Conservation (phyloP, 2,329 filamentous ascomycete species). For the Penicillium sp. region DNA sequence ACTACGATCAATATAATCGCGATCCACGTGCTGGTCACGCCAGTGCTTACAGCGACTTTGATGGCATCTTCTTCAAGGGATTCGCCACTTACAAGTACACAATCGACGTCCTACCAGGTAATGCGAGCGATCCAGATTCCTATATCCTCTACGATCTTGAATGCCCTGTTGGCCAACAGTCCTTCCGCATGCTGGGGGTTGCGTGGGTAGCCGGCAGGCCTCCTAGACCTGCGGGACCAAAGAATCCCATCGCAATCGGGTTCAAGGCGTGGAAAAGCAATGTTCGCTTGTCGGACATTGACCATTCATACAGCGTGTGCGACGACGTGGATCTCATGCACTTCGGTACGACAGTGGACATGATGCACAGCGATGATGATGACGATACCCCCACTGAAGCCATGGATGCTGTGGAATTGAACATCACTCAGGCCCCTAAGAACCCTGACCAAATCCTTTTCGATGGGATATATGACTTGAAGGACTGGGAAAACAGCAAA, state of each 20-base stretch:
- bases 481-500: constrained; percentile 3
- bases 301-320: constrained; percentile 10
- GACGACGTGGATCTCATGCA: constrained; percentile 4
- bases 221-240: neutral
- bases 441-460: constrained; percentile 5
- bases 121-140: neutral
- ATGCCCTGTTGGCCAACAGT: constrained; percentile 3
- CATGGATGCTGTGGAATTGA: constrained; percentile 10
- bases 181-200: constrained; percentile 6
- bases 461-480: constrained; percentile 10
- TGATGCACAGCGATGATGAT: neutral
- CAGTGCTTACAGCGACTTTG: constrained; percentile 6
- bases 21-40: constrained; percentile 2
- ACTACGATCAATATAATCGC: constrained; percentile 5
- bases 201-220: constrained; percentile 9
- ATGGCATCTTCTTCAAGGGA: constrained; percentile 10
- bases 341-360: constrained; percentile 6
- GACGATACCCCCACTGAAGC: neutral
- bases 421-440: constrained; percentile 2
- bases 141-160: neutral
- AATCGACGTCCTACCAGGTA: constrained; percentile 3
- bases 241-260: constrained; percentile 6
- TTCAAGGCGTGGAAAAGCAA: constrained; percentile 14
- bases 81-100: constrained; percentile 5
- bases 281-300: constrained; percentile 3